A percentile compares a stretch with the other conserved stretches of the same genome.
These are phyloP conservation scores for Dichotomopilus funicola DNA, from an alignment of 2,329 filamentous ascomycete species.

Conservation along the genomic window DNA sequence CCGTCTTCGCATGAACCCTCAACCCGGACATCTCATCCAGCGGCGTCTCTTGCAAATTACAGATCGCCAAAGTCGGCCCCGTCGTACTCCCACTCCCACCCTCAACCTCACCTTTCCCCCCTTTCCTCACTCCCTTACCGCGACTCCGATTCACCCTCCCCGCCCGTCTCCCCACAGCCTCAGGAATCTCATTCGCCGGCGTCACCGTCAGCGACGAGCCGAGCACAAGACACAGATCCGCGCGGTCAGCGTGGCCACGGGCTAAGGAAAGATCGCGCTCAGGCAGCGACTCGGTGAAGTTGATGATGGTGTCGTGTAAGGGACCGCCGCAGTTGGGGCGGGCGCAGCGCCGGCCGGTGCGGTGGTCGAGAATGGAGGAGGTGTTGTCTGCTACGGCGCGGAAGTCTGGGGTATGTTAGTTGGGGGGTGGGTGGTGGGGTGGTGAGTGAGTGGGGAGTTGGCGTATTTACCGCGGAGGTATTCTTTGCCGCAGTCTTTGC, in stretches of 20 bases:
- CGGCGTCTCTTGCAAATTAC: slow-evolving; percentile 41
- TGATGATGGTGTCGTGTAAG: slow-evolving; percentile 40
- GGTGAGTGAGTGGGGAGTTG: not conserved
- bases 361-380: slow-evolving; percentile 38
- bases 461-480: slow-evolving; percentile 38
- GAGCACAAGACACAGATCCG: slow-evolving; percentile 41
- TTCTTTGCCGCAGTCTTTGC: slow-evolving; percentile 39
- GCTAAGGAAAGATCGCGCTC: slow-evolving; percentile 30
- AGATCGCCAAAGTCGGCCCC: slow-evolving; percentile 34
- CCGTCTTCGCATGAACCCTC: slow-evolving; percentile 32
- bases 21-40: slow-evolving; percentile 31
- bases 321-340: slow-evolving; percentile 29
- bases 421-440: not conserved
- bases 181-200: slow-evolving; percentile 37
- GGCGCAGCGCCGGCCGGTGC: slow-evolving; percentile 40
- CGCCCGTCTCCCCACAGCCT: slow-evolving; percentile 26
- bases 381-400: slow-evolving; percentile 39
- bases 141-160: not conserved
- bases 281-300: slow-evolving; percentile 37
- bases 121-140: not conserved
- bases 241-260: slow-evolving; percentile 31
- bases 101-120: not conserved
- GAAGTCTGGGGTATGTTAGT: slow-evolving; percentile 31
- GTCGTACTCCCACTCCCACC: not conserved
- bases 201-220: slow-evolving; percentile 40